Conservation (phyloP, 352 stramenopile species). For the Sclerospora graminicola region DNA sequence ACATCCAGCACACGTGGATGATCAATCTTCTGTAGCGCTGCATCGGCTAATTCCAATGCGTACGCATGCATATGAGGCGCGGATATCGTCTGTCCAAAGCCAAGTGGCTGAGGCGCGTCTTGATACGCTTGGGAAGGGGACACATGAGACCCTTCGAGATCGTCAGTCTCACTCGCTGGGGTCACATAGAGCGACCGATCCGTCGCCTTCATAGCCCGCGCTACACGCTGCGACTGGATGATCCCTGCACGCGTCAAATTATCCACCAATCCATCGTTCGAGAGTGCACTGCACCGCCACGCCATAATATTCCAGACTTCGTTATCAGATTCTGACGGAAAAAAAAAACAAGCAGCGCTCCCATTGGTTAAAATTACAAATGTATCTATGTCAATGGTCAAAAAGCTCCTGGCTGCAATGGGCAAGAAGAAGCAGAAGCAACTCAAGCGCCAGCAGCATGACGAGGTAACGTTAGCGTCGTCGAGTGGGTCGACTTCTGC, state of each 20-base stretch:
- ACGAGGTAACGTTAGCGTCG: too few relatives aligned
- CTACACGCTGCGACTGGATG: conserved; percentile 41
- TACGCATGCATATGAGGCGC: conserved; percentile 87
- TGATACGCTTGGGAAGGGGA: conserved; percentile 51
- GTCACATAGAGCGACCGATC: conserved; percentile 77
- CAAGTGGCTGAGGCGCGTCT: conserved; percentile 82
- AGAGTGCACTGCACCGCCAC: conserved; percentile 36
- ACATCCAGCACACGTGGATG: conserved; percentile 90
- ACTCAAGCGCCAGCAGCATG: too few relatives aligned
- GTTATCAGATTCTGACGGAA: too few relatives aligned
- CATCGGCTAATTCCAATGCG: conserved; percentile 62
- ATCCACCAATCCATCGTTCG: conserved; percentile 43
- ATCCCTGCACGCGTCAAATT: conserved; percentile 47
- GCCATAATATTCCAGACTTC: too few relatives aligned
- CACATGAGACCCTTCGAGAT: conserved; percentile 32
- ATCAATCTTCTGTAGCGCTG: conserved; percentile 29
- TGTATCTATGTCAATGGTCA: too few relatives aligned
- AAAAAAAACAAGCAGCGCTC: too few relatives aligned
- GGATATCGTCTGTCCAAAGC: conserved; percentile 85
- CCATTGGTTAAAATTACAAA: too few relatives aligned
- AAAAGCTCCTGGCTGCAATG: conserved; percentile 9
- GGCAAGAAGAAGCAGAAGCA: conserved; percentile 32
- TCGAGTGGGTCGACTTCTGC: too few relatives aligned
- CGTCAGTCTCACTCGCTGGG: conserved; percentile 34
- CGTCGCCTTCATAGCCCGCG: conserved; percentile 57